Evolutionary conservation across 2,329 filamentous ascomycete genomes (phyloP), one percentile per base, ranked within the genome.

Genomic region (Exophiala lecanii-corni): DNA sequence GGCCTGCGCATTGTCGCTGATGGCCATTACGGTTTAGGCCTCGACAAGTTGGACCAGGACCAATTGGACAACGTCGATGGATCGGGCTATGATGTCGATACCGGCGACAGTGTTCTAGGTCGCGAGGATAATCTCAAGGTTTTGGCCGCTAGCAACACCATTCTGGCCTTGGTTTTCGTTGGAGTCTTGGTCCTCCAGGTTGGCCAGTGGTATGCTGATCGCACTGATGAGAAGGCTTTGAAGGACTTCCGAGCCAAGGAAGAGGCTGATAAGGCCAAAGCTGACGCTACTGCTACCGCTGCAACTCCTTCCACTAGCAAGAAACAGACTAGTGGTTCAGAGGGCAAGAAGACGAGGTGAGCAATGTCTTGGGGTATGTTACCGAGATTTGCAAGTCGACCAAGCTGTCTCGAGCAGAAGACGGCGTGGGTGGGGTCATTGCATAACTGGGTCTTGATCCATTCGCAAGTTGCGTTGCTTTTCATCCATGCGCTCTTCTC

Each of bases 181-280:
- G 92, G 92, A 4, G 86, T 98, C 7, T 64, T 98, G 53, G 86
- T 96, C 23, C 69, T 98, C 60, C 92, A 98, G 78, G 88, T 88
- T 15, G 92, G 92, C 9, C 88, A 97, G 75, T 97, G 91, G 92
- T 98, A 98, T 70, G 92, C 92, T 18, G 89, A 97, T 76, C 78
- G 86, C 62, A 94, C 94, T 70, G 89, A 97, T 67, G 75, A 76
- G 59, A 84, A 89, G 62, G 89, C 96, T 65, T 77, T 81, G 55
- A 67, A 72, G 64, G 72, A 69, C 51, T 62, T 68, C 43, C 65
- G 67, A 48, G 71, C 69, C 59, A 73, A 73, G 65, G 68, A 45
- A 30, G 41, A 49, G 34, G 40, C 34, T 2, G 43, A 46, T 37
- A 49, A 53, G 38, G 43, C 50, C 23, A 20, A 18, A 18, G 46